A percentile compares a stretch with the other conserved stretches of the same genome.
These are phyloP conservation scores for Macrocybe gigantea DNA, from an alignment of 768 basidiomycete genomes.

Conservation along the genomic window DNA sequence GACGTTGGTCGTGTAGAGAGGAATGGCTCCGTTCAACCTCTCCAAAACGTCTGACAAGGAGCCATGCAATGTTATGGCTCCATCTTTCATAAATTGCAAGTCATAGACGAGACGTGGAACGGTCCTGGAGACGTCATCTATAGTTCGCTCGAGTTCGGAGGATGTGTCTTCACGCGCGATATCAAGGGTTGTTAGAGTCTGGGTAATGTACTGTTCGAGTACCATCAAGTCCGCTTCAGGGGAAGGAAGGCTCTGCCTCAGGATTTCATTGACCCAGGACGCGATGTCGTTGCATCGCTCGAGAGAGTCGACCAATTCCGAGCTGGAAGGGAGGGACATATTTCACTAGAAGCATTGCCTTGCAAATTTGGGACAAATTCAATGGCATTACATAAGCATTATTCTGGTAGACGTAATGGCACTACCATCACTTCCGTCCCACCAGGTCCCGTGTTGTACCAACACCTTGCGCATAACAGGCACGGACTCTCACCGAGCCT, in stretches of 20 bases:
- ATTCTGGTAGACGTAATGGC: constrained; percentile 28
- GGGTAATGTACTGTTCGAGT: constrained; percentile 71
- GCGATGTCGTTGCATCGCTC: constrained; percentile 57
- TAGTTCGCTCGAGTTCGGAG: constrained; percentile 75
- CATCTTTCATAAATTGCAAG: constrained; percentile 95
- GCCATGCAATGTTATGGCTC: constrained; percentile 70
- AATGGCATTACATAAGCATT: not conserved
- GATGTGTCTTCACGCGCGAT: constrained; percentile 88
- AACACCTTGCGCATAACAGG: constrained; percentile 67
- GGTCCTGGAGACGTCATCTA: constrained; percentile 88
- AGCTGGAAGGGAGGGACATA: constrained; percentile 29
- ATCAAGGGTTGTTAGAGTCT: constrained; percentile 75
- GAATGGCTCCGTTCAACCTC: constrained; percentile 44
- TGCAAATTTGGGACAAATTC: not conserved
- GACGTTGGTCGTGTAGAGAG: constrained; percentile 54
- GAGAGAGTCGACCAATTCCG: constrained; percentile 47
- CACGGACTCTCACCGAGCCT: constrained; percentile 78
- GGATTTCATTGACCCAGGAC: constrained; percentile 68
- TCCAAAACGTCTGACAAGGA: constrained; percentile 58
- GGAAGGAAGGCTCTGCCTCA: constrained; percentile 24
- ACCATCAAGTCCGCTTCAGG: constrained; percentile 37
- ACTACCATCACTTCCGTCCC: constrained; percentile 49
- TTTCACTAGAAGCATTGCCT: constrained; percentile 5
- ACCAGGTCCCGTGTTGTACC: constrained; percentile 57
- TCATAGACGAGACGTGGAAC: constrained; percentile 93